A percentile compares a stretch with the other conserved stretches of the same genome.
These are phyloP conservation scores for Verticillium nubilum DNA, from an alignment of 2,329 filamentous ascomycete species.

Conservation along the genomic window DNA sequence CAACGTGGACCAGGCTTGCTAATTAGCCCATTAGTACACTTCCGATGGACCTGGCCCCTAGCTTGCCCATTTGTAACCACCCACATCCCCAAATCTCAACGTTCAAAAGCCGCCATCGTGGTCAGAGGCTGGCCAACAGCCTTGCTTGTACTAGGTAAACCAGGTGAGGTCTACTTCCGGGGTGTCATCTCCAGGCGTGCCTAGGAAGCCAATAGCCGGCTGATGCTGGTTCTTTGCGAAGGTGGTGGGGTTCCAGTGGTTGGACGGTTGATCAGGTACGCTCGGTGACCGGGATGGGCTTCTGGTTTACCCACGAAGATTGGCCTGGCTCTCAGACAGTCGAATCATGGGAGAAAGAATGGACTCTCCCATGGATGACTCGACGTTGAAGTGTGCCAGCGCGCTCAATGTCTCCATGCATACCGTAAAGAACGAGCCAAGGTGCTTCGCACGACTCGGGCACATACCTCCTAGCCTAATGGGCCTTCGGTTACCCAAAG, in stretches of 20 bases:
- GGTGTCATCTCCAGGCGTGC: too few species aligned
- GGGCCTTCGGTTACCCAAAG: not conserved
- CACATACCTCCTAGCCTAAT: not conserved
- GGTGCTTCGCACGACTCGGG: not conserved
- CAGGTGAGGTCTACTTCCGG: not conserved
- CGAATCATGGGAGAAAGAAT: not conserved
- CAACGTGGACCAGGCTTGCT: not conserved
- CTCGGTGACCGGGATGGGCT: not conserved
- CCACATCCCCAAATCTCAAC: not conserved
- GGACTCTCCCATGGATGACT: not conserved
- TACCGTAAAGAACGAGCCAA: not conserved
- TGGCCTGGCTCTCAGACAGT: not conserved
- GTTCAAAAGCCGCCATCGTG: not conserved
- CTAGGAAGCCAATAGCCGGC: too few species aligned
- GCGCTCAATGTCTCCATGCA: not conserved
- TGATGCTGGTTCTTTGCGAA: not conserved
- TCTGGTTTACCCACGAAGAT: not conserved
- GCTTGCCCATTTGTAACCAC: not conserved
- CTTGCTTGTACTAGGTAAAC: too few species aligned
- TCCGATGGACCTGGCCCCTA: not conserved
- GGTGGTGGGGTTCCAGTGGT: not conserved
- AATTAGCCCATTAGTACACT: not conserved
- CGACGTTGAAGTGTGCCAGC: not conserved
- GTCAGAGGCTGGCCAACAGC: not conserved
- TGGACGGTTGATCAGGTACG: not conserved